Evolutionary conservation across 78 protist species (phyloP).

Genomic region (Guillardia theta): DNA sequence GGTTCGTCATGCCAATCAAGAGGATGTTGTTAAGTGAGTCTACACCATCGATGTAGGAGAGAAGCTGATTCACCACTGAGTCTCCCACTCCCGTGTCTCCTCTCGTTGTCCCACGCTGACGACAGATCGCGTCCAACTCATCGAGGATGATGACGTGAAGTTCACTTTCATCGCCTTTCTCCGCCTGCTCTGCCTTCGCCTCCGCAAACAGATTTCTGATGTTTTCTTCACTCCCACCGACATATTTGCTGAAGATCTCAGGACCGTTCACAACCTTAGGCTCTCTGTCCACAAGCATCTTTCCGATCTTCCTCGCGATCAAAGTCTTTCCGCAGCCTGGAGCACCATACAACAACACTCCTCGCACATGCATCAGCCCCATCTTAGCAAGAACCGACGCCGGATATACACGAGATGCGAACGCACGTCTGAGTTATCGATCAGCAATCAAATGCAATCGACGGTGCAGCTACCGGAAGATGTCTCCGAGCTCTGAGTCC

Average conservation of each 20-base stretch:
- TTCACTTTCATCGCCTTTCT: slow-evolving; percentile 84
- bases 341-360: slow-evolving; percentile 43
- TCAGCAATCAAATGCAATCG: background rate
- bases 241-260: slow-evolving; percentile 88
- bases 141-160: slow-evolving; percentile 98
- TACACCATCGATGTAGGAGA: slow-evolving; percentile 98
- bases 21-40: slow-evolving; percentile 96
- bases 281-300: slow-evolving; percentile 93
- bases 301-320: slow-evolving; percentile 98
- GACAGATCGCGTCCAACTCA: slow-evolving; percentile 72
- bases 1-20: slow-evolving; percentile 98
- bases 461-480: slow-evolving; percentile 75
- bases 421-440: slow-evolving; percentile 75
- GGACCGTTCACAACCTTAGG: slow-evolving; percentile 88
- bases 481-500: slow-evolving; percentile 85
- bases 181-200: background rate
- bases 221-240: slow-evolving; percentile 96
- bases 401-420: slow-evolving; percentile 95
- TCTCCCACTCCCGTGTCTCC: slow-evolving; percentile 71
- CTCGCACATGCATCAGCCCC: slow-evolving; percentile 95
- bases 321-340: slow-evolving; percentile 92
- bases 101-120: background rate
- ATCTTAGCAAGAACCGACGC: slow-evolving; percentile 66
- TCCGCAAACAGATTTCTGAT: slow-evolving; percentile 93
- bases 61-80: slow-evolving; percentile 95